Evolutionary conservation across 768 basidiomycete genomes (phyloP), one percentile per base, ranked within the genome.

Genomic region (Termitomyces sp.): DNA sequence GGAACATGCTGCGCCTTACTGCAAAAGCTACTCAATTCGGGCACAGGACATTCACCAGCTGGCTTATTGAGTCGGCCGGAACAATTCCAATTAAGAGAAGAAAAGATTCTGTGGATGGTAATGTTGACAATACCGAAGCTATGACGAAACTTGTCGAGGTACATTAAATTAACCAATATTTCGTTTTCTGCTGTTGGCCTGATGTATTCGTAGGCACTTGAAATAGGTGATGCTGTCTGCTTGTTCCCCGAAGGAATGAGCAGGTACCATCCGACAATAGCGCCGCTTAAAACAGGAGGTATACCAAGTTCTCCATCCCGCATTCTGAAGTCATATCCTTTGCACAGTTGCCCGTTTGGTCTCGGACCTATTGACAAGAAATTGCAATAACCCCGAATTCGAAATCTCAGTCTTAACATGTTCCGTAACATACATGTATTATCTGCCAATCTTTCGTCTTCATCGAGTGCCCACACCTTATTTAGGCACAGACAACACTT

Each of bases 21-120:
- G 94, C 94, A 12, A 96, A 96, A 70, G 83, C 91, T 44, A 92
- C 93, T 0, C 89, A 90, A 66, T 96, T 96, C 67, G 91, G 92
- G 3, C 86, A 81, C 46, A 83, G 72, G 65, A 95, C 92, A 3
- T 92, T 96, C 72, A 92, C 90, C 8, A 91, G 89, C 63, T 94
- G 94, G 93, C 81, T 96, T 20, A 92, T 96, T 54, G 92, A 94
- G 71, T 87, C 88, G 18, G 90, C 90, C 11, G 94, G 94, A 13
- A 94, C 94, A 1, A 82, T 96, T 2, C 94, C 94, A 1, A 84
- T 96, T 48, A 84, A 88, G 69, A 80, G 94, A 61, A 80, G 84
- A 56, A 92, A 89, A 65, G 94, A 96, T 68, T 83, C 80, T 65
- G 63, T 64, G 0, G 83, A 86, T 51, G 81, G 75, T 3, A 74